Conservation (phyloP, 345 rosid genomes). For the Pistacia integerrima region DNA sequence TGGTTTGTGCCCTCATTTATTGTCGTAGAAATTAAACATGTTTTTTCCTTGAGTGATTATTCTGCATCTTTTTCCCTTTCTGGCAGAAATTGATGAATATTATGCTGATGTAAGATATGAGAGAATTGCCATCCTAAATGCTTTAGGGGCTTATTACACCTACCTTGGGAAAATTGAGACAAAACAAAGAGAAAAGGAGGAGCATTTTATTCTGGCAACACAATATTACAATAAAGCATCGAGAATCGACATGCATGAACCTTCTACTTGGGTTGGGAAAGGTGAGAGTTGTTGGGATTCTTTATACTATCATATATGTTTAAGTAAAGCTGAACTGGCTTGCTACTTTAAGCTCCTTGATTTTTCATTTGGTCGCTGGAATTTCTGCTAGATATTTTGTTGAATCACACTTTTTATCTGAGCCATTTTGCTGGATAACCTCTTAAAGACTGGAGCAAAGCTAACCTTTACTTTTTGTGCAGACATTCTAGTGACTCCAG, state of each 20-base stretch:
- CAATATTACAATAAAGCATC: constrained; percentile 90
- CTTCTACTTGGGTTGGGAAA: constrained; percentile 99
- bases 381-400: not conserved
- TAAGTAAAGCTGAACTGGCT: not conserved
- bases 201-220: constrained; percentile 83
- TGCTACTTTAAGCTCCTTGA: constrained; percentile 1
- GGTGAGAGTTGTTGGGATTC: constrained; percentile 38
- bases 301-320: not conserved
- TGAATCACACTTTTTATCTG: constrained; percentile 8
- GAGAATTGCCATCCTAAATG: constrained; percentile 94
- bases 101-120: constrained; percentile 96
- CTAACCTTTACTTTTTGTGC: not conserved
- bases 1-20: not conserved
- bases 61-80: not conserved
- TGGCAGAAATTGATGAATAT: constrained; percentile 90
- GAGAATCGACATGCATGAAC: constrained; percentile 96
- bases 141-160: constrained; percentile 90
- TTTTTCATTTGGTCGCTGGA: not conserved
- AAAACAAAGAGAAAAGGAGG: constrained; percentile 86
- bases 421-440: constrained; percentile 11
- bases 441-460: not conserved
- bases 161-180: constrained; percentile 94
- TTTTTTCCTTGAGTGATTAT: constrained; percentile 4
- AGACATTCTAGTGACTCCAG: not conserved
- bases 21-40: not conserved